phyloP scores from a whole-genome alignment of 495 filamentous ascomycete genomes.

The Trichoderma asperelloides region DNA sequence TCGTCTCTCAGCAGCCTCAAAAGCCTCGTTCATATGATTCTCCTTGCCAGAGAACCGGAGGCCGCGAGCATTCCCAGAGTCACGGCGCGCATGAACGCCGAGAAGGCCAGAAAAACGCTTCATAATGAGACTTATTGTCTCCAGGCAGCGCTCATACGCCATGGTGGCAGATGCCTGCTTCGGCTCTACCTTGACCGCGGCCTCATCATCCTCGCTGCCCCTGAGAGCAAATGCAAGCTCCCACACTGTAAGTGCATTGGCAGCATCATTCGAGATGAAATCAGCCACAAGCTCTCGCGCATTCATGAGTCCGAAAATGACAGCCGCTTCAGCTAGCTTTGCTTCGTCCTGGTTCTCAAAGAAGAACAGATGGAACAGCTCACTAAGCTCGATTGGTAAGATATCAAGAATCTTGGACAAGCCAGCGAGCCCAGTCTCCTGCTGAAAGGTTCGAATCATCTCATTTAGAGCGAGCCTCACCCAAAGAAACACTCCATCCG shows the following conservation, averaged over 20 bases:
- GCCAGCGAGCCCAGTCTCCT: not conserved
- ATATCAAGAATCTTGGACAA: not conserved
- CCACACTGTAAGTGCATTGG: conserved; percentile 14
- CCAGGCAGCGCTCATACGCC: not conserved
- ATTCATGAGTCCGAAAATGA: conserved; percentile 13
- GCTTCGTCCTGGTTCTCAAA: conserved; percentile 8
- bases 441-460: conserved; percentile 3
- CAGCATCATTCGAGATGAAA: conserved; percentile 12
- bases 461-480: conserved; percentile 10
- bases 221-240: conserved; percentile 14
- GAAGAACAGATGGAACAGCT: conserved; percentile 10
- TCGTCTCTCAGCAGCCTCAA: not conserved
- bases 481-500: conserved; percentile 21
- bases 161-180: not conserved
- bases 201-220: conserved; percentile 2
- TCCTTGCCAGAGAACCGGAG: conserved; percentile 1
- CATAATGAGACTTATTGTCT: not conserved
- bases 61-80: not conserved
- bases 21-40: not conserved
- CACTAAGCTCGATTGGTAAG: conserved; percentile 7
- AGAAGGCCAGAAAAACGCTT: conserved; percentile 7
- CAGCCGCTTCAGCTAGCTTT: conserved; percentile 9
- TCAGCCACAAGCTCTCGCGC: conserved; percentile 13
- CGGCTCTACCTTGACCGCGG: not conserved
- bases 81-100: conserved; percentile 2